Evolutionary conservation across 805 yeast genomes (phyloP), one percentile per base, ranked within the genome.

Genomic region (Metschnikowia santaceciliae): DNA sequence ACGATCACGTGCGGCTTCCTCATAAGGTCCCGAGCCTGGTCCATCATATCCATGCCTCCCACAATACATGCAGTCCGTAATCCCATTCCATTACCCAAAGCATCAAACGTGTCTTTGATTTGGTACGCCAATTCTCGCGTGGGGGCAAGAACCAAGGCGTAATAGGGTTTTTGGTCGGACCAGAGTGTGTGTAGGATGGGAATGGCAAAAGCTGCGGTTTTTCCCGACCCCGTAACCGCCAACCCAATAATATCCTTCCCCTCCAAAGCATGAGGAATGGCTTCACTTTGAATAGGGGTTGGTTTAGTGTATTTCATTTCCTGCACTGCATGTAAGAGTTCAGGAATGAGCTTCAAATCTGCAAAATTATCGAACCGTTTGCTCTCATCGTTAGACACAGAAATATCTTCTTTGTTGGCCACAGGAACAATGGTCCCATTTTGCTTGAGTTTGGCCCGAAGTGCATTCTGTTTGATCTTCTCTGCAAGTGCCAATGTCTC

Each of bases 11-110:
- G 99, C 3, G 99, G 99, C 61, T 89, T 90, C 59, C 94, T 81
- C 86, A 89, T 87, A 61, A 92, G 76, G 56, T 94, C 97, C 54
- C 96, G 79, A 0, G 97, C 94, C 70, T 92, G 99, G 59, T 90
- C 96, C 94, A 94, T 90, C 88, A 88, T 87, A 65, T 90, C 96
- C 92, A 94, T 91, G 54, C 99, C 99, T 60, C 99, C 99, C 35
- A 94, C 97, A 55, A 92, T 81, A 51, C 96, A 90, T 3, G 84
- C 84, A 20, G 92, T 78, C 61, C 96, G 78, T n/a, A 92, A 79
- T 1, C 98, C 99, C 96, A 94, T 94, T 7, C 82, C 72, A 0
- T 88, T 72, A 0, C 99, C 99, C 46, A 94, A 69, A 0, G 98
- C 97, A 63, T 91, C 96, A 65, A 94, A 94, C 7, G 97, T 92